Conservation (phyloP, 345 rosid species). For the Populus davidiana region DNA sequence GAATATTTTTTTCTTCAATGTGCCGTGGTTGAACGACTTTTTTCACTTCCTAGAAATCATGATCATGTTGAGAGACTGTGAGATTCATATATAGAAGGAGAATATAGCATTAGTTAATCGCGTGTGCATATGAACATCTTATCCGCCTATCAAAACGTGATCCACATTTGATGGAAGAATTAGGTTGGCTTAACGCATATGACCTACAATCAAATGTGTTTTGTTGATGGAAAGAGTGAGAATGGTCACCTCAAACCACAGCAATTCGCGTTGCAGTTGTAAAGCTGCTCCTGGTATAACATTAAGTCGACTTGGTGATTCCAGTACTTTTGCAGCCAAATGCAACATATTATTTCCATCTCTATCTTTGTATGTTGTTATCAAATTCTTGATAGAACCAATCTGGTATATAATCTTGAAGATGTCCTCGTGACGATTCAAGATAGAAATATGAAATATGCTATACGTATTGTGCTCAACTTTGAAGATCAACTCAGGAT, state of each 20-base stretch:
- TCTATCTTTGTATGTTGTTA: background rate
- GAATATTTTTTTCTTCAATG: conserved; percentile 3
- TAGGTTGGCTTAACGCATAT: background rate
- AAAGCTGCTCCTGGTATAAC: conserved; percentile 22
- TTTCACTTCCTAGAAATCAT: conserved; percentile 17
- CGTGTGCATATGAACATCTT: no score
- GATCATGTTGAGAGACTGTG: background rate
- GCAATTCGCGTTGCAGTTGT: conserved; percentile 13
- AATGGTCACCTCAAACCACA: conserved; percentile 25
- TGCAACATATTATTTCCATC: conserved; percentile 22
- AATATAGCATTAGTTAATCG: background rate
- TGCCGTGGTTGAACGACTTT: background rate
- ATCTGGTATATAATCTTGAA: conserved; percentile 14
- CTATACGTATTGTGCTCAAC: conserved; percentile 28
- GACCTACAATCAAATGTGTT: background rate
- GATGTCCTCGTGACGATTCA: conserved; percentile 14
- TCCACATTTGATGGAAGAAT: background rate
- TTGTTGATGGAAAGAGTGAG: background rate
- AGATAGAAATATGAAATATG: conserved; percentile 25
- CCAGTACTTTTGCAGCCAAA: conserved; percentile 11
- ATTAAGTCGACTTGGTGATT: conserved; percentile 7
- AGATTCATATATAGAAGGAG: background rate
- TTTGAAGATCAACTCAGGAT: conserved; percentile 38
- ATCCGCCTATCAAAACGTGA: background rate
- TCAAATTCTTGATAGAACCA: background rate